Evolutionary conservation across 345 rosid genomes (phyloP), one percentile per base, ranked within the genome.

Genomic region (Salix caprea): DNA sequence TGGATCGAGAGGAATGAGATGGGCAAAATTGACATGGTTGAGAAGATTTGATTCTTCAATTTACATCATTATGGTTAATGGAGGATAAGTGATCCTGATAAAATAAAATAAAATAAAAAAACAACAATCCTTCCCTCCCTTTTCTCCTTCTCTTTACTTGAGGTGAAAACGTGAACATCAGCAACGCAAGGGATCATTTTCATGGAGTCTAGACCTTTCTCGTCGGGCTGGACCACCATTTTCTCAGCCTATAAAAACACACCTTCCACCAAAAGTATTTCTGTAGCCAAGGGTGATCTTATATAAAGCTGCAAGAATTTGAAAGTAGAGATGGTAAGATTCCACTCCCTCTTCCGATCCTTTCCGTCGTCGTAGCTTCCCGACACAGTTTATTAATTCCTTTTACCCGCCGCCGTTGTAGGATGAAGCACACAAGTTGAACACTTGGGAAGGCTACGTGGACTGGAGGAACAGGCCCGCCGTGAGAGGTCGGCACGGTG

Each of bases 381-480:
- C 6, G 7, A 26, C 67, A 39, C 52, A 34, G 32, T 50, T 28
- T 32, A 30, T 23, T 56, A 21, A 52, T 28, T 37, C 54, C 70
- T 75, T 42, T 74, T 72, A 26, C 74, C 37, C 32, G 56, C 76
- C 9, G 39, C 76, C 9, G 39, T 44, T 79, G 44, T 77, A 91
- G 97, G 97, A 86, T 23, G 90, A 87, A 77, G 78, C 85, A 73
- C 72, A 78, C 39, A 75, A 46, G 67, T 64, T 72, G 65, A 83
- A 73, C 46, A 66, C 61, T 62, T 87, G 90, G 90, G 88, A 89
- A 77, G 93, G 93, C 48, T 89, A 89, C 61, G 78, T 85, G 67
- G 89, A 93, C 74, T 93, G 97, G 94, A 82, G 87, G 83, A 86
- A 87, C 69, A 87, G 82, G 74, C 91, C 93, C 13, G 93, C 93